These are phyloP conservation scores for Cytospora leucostoma DNA, from an alignment of 2,329 filamentous ascomycete genomes.

Conservation along the genomic window DNA sequence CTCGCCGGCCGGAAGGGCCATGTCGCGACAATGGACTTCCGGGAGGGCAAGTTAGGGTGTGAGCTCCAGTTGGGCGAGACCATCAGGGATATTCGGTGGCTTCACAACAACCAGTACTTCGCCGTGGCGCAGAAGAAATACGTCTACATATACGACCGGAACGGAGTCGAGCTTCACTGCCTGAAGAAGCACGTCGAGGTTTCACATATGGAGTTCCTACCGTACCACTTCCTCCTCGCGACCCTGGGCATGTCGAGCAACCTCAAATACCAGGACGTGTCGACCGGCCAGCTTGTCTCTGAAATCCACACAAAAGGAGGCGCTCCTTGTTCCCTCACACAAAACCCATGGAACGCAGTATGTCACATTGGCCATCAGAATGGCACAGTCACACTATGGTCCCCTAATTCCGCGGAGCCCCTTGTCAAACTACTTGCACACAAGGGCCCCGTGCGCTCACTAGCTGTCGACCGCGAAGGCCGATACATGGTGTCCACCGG, in stretches of 20 bases:
- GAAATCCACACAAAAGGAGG: slow-evolving; percentile 86
- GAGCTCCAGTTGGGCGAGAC: slow-evolving; percentile 92
- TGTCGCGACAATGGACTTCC: slow-evolving; percentile 95
- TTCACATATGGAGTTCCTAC: slow-evolving; percentile 90
- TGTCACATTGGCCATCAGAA: slow-evolving; percentile 94
- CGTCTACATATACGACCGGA: slow-evolving; percentile 92
- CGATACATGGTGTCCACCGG: slow-evolving; percentile 95
- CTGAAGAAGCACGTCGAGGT: slow-evolving; percentile 89
- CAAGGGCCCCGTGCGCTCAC: slow-evolving; percentile 79
- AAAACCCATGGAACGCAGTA: slow-evolving; percentile 92
- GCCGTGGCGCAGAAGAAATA: slow-evolving; percentile 96
- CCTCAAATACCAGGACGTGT: slow-evolving; percentile 93
- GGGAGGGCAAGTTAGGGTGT: slow-evolving; percentile 85
- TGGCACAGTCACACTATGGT: slow-evolving; percentile 93
- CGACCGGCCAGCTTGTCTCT: slow-evolving; percentile 83
- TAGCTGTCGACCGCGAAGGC: slow-evolving; percentile 86
- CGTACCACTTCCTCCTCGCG: slow-evolving; percentile 91
- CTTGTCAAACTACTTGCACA: slow-evolving; percentile 91
- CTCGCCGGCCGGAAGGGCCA: slow-evolving; percentile 90
- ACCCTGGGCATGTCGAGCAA: slow-evolving; percentile 82
- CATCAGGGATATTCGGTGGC: slow-evolving; percentile 83
- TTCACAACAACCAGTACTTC: slow-evolving; percentile 94
- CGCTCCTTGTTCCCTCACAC: slow-evolving; percentile 76
- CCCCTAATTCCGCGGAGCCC: slow-evolving; percentile 82
- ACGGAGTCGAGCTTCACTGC: slow-evolving; percentile 90